Base-by-base conservation (phyloP, 148 eudicot species). In the Vaccinium vitisidaea region DNA sequence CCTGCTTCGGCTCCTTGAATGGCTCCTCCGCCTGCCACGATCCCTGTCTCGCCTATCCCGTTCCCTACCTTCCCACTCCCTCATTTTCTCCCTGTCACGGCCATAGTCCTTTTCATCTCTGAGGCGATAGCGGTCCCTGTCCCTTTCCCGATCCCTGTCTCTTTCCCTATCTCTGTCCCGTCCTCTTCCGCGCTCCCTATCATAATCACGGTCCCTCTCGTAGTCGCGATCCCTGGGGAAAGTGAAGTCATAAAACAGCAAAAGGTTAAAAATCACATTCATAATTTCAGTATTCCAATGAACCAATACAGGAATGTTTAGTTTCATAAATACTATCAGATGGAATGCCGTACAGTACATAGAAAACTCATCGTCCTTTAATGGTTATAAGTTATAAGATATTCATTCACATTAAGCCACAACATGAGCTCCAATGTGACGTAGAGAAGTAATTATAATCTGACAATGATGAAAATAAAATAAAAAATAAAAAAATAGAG, bases 1-100 rank as follows among this genome's bases (percentile, higher is more conserved):
- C 88, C 99, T 88, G 80, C 99, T 97, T 67, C 94, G 88, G 92
- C 99, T 96, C 88, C 95, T 93, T 14, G 98, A 95, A 83, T 79
- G 92, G 84, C 98, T 94, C 87, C 98, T 90, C 75, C 97, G 92
- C 87, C 97, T 89, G 70, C 89, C 95, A 23, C 94, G 91, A 53
- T 91, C 96, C 87, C 94, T 92, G 69, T 92, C 98, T 87, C 93
- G 92, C 80, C 98, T 92, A 63, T 93, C 96, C 53, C 94, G 85
- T 6, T 92, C 94, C 82, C 94, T 87, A 48, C 93, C 92, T 79
- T 91, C 95, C 76, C 97, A 81, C 14, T 90, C 93, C 86, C 95
- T 90, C 6, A 91, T 92, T 54, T 90, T 89, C 19, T 90, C 93
- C 82, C 93, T 91, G 15, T 94, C 94, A 71, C 92, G 92, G 9